These are phyloP conservation scores for Ophiognomonia clavigignenti-juglandacearum DNA, from an alignment of 2,329 filamentous ascomycete species.

Conservation along the genomic window DNA sequence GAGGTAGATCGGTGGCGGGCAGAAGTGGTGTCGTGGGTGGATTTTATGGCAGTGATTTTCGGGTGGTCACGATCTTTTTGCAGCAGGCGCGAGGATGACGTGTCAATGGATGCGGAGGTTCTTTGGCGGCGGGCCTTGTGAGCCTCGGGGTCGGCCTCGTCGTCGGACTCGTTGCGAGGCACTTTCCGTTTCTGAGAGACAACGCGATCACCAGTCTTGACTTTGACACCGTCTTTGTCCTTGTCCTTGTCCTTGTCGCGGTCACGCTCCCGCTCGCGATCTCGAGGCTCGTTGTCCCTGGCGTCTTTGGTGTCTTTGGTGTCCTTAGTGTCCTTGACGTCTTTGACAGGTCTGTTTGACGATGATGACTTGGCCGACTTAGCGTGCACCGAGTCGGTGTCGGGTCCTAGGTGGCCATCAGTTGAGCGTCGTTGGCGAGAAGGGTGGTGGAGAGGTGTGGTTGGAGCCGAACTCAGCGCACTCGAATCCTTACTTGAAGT, in stretches of 20 bases:
- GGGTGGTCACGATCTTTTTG: conserved; percentile 22
- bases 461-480: conserved; percentile 54
- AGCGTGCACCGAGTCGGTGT: conserved; percentile 47
- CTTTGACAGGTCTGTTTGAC: conserved; percentile 31
- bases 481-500: conserved; percentile 48
- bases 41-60: conserved; percentile 28
- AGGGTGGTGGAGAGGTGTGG: conserved; percentile 43
- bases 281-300: not conserved
- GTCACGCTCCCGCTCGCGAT: not conserved
- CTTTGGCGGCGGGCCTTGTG: conserved; percentile 52
- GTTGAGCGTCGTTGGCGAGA: conserved; percentile 31
- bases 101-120: conserved; percentile 36
- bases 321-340: conserved; percentile 31
- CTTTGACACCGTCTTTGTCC: conserved; percentile 21
- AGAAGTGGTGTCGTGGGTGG: conserved; percentile 27
- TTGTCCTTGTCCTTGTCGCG: not conserved
- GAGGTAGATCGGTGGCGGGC: conserved; percentile 49
- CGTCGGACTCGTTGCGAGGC: conserved; percentile 50
- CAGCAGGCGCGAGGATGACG: conserved; percentile 13
- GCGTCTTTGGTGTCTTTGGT: not conserved
- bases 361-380: conserved; percentile 39
- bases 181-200: conserved; percentile 50
- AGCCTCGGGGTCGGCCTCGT: conserved; percentile 48
- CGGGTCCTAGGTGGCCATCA: conserved; percentile 44
- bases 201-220: conserved; percentile 39